phyloP scores from a whole-genome alignment of 78 protist species.

The Paulinella micropora region DNA sequence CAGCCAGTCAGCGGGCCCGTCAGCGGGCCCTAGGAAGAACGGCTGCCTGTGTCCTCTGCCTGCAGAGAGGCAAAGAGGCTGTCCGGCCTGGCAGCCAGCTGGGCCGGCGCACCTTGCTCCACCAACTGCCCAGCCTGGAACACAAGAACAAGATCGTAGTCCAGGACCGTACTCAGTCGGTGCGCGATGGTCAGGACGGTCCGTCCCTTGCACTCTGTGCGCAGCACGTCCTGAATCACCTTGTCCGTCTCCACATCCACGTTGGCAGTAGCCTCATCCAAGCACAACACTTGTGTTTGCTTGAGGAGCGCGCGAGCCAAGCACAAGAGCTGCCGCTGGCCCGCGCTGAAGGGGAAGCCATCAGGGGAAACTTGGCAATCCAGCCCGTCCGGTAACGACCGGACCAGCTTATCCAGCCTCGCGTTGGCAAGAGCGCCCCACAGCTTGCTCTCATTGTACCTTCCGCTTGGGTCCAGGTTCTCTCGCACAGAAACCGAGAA shows the following conservation, averaged over 20 bases:
- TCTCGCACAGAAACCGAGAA: slow-evolving; percentile 62
- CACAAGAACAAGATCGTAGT: too few species aligned
- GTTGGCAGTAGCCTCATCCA: background rate
- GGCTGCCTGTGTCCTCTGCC: too few species aligned
- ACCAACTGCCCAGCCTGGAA: too few species aligned
- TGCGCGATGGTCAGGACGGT: background rate
- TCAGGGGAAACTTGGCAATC: background rate
- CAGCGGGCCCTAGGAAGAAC: too few species aligned
- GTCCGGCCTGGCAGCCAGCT: too few species aligned
- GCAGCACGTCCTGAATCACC: background rate
- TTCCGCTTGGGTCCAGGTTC: slow-evolving; percentile 62
- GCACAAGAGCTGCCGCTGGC: slow-evolving; percentile 79
- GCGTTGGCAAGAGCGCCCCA: background rate
- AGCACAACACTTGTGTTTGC: background rate
- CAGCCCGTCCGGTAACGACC: background rate
- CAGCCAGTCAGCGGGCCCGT: too few species aligned
- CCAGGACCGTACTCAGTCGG: background rate
- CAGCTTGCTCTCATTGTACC: background rate
- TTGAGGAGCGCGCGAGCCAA: slow-evolving; percentile 66
- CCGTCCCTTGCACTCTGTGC: background rate
- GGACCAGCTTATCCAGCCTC: background rate
- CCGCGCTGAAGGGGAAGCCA: slow-evolving; percentile 61
- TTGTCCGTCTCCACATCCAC: background rate
- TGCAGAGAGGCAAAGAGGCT: too few species aligned
- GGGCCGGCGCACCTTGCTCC: too few species aligned